phyloP scores from a whole-genome alignment of 2,329 filamentous ascomycete species.

The Diaporthe sp. region DNA sequence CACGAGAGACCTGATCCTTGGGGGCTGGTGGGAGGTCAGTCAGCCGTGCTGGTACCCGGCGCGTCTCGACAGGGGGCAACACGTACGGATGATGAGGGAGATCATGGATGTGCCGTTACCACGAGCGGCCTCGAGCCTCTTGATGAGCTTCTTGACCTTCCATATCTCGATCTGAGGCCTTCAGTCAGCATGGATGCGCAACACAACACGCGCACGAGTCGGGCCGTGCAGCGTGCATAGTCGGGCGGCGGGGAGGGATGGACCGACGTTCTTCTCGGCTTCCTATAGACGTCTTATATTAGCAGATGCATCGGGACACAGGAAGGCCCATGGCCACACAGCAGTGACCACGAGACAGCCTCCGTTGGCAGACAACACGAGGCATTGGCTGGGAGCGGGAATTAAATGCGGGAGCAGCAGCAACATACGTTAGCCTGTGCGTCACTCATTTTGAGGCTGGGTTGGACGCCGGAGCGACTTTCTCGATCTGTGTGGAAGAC shows the following conservation, averaged over 20 bases:
- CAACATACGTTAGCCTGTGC: slow-evolving; percentile 73
- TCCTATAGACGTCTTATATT: slow-evolving; percentile 62
- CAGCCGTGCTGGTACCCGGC: slow-evolving; percentile 44
- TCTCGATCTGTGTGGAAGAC: slow-evolving; percentile 29
- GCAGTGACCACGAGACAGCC: background rate
- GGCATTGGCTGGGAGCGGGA: background rate
- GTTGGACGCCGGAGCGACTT: slow-evolving; percentile 42
- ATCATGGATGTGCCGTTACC: slow-evolving; percentile 99
- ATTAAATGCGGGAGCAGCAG: background rate
- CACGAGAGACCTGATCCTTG: slow-evolving; percentile 97
- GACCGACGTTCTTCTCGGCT: slow-evolving; percentile 92
- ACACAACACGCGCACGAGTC: slow-evolving; percentile 6
- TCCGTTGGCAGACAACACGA: background rate
- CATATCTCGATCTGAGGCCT: slow-evolving; percentile 77
- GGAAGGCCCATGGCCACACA: background rate
- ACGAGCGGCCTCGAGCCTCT: slow-evolving; percentile 95
- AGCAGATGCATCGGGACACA: slow-evolving; percentile 25
- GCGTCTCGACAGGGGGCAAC: background rate
- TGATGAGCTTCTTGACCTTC: slow-evolving; percentile 99
- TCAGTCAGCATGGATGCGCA: slow-evolving; percentile 46
- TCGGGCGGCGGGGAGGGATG: slow-evolving; percentile 13
- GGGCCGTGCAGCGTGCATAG: background rate
- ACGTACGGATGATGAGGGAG: slow-evolving; percentile 96
- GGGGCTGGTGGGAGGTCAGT: slow-evolving; percentile 73
- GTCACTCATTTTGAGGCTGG: slow-evolving; percentile 82